These are phyloP conservation scores for Craspedostauros australis DNA, from an alignment of 108 stramenopile genomes.

Conservation along the genomic window DNA sequence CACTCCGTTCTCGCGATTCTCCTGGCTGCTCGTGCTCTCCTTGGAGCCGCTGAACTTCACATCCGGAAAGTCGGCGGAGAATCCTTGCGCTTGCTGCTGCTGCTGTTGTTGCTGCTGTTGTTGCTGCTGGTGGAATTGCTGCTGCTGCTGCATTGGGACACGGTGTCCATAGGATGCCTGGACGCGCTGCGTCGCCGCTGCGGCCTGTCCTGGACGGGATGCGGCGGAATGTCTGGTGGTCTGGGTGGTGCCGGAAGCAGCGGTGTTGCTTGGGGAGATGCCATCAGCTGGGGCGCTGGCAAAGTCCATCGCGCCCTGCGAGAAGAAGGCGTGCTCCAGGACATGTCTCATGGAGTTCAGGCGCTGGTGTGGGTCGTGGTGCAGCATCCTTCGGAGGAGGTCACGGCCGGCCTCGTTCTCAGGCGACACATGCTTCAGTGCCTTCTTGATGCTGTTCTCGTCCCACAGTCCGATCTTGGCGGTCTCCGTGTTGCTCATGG, in stretches of 20 bases:
- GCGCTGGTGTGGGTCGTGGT: constrained; percentile 60
- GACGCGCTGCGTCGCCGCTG: too few relatives aligned
- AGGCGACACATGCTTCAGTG: constrained; percentile 53
- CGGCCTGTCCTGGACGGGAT: too few relatives aligned
- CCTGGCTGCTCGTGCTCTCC: constrained; percentile 1
- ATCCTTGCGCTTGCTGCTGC: constrained; percentile 1
- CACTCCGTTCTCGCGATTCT: constrained; percentile 26
- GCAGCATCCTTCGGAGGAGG: constrained; percentile 55
- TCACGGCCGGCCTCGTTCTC: constrained; percentile 43
- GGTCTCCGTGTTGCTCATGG: constrained; percentile 63
- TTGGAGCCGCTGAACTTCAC: constrained; percentile 3
- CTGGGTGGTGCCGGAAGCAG: background rate
- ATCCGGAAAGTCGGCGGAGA: constrained; percentile 10
- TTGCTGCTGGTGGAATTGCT: too few relatives aligned
- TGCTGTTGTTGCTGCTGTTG: too few relatives aligned
- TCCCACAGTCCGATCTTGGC: constrained; percentile 81
- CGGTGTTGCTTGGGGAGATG: background rate
- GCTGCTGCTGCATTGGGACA: too few relatives aligned
- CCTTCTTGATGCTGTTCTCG: constrained; percentile 61
- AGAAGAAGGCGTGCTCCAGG: constrained; percentile 76
- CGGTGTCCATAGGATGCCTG: too few relatives aligned
- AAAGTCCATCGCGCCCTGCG: constrained; percentile 3
- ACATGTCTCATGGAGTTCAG: constrained; percentile 56
- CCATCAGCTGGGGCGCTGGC: background rate
- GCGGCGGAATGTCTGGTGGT: too few relatives aligned